Evolutionary conservation across 495 filamentous ascomycete genomes (phyloP).

Genomic region (Xylaria nigripes): DNA sequence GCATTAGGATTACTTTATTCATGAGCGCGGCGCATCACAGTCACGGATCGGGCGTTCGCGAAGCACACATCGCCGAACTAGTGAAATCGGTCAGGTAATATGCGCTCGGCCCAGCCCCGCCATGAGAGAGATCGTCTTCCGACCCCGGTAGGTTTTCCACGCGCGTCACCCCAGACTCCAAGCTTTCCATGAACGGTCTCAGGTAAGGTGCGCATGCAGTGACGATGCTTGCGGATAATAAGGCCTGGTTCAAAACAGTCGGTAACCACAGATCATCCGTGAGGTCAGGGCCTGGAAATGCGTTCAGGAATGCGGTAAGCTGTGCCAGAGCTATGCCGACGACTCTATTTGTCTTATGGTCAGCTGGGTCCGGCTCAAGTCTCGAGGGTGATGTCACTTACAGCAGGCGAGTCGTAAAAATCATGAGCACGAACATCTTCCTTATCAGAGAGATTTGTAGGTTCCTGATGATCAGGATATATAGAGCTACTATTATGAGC

Average conservation of each 20-base stretch:
- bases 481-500: conserved; percentile 25
- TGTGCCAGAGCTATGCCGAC: conserved; percentile 19
- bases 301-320: conserved; percentile 21
- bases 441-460: conserved; percentile 29
- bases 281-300: conserved; percentile 11
- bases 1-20: no score
- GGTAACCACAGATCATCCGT: conserved; percentile 26
- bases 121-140: conserved; percentile 7
- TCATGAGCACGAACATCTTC: conserved; percentile 23
- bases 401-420: conserved; percentile 33
- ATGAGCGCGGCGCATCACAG: no score
- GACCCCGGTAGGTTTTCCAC: conserved; percentile 25
- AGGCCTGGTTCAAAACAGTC: conserved; percentile 29
- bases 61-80: not conserved
- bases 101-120: conserved; percentile 27
- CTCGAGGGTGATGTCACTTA: conserved; percentile 17
- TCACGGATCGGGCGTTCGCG: not conserved
- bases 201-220: conserved; percentile 41
- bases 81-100: conserved; percentile 26
- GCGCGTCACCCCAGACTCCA: conserved; percentile 36
- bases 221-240: conserved; percentile 32
- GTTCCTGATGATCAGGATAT: conserved; percentile 27
- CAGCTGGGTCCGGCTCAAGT: conserved; percentile 17
- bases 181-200: conserved; percentile 38
- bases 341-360: not conserved